phyloP scores from a whole-genome alignment of 192 early-diverging fungal species.

The Dissophora globulifera region DNA sequence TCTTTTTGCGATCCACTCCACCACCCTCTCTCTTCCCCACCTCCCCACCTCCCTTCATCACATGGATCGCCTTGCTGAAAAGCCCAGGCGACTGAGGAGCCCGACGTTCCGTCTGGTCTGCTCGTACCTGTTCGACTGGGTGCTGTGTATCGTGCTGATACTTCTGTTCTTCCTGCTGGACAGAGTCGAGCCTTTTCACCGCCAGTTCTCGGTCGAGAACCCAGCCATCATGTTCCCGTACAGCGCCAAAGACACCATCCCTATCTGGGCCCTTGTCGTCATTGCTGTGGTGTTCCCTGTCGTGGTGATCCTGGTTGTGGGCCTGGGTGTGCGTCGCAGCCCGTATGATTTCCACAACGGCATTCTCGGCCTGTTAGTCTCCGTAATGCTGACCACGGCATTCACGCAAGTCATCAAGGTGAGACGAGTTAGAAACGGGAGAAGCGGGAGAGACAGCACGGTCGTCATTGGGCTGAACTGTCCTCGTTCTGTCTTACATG shows the following conservation, averaged over 20 bases:
- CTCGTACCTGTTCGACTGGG: constrained; percentile 56
- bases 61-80: no score
- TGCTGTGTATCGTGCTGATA: constrained; percentile 66
- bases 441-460: no score
- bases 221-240: constrained; percentile 73
- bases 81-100: constrained; percentile 11
- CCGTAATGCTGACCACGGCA: constrained; percentile 17
- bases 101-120: constrained; percentile 57
- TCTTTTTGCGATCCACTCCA: no score
- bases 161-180: constrained; percentile 67
- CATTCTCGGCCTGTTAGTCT: constrained; percentile 47
- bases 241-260: constrained; percentile 55
- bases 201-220: constrained; percentile 78
- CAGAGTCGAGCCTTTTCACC: constrained; percentile 70
- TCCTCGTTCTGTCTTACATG: no score
- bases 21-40: no score
- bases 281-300: constrained; percentile 48
- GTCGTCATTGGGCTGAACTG: no score
- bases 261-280: constrained; percentile 51
- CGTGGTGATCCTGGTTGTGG: constrained; percentile 31
- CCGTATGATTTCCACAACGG: constrained; percentile 57
- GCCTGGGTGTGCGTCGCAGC: constrained; percentile 36
- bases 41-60: no score
- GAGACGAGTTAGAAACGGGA: no score
- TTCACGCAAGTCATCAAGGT: constrained; percentile 37